A percentile compares a stretch with the other conserved stretches of the same genome.
These are phyloP conservation scores for Colletotrichum spaethianum DNA, from an alignment of 2,329 filamentous ascomycete species.

Conservation along the genomic window DNA sequence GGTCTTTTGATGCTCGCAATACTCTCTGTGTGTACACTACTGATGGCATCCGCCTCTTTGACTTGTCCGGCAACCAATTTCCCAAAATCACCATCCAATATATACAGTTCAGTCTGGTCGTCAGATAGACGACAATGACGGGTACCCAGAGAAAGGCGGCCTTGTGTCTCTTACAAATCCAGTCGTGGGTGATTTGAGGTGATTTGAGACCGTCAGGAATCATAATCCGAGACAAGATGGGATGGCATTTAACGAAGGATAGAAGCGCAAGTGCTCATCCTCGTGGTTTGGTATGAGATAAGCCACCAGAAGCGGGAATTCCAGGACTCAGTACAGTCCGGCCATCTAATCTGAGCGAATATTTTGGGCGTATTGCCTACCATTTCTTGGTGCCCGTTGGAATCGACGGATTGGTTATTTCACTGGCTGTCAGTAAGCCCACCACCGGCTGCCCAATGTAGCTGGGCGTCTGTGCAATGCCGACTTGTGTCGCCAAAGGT, in stretches of 20 bases:
- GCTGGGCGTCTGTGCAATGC: slow-evolving; percentile 17
- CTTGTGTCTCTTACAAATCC: background rate
- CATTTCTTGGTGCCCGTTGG: background rate
- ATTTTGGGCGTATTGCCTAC: slow-evolving; percentile 21
- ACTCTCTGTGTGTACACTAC: background rate
- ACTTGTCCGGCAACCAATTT: slow-evolving; percentile 18
- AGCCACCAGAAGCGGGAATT: slow-evolving; percentile 18
- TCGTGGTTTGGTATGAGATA: slow-evolving; percentile 27
- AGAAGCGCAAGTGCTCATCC: slow-evolving; percentile 1
- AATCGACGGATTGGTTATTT: background rate
- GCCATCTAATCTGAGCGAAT: slow-evolving; percentile 11
- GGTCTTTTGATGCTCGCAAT: slow-evolving; percentile 30
- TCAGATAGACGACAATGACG: background rate
- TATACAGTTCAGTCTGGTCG: background rate
- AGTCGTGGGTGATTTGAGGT: background rate
- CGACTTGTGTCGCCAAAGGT: slow-evolving; percentile 22
- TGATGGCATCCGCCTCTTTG: background rate
- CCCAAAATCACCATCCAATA: background rate
- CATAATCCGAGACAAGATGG: slow-evolving; percentile 25
- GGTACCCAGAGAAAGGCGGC: background rate
- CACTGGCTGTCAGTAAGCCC: slow-evolving; percentile 4
- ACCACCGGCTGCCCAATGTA: background rate
- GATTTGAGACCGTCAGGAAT: slow-evolving; percentile 12
- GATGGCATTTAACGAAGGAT: slow-evolving; percentile 21
- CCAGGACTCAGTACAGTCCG: background rate